Evolutionary conservation across 2,329 filamentous ascomycete genomes (phyloP).

Genomic region (Aquanectria penicillioides): DNA sequence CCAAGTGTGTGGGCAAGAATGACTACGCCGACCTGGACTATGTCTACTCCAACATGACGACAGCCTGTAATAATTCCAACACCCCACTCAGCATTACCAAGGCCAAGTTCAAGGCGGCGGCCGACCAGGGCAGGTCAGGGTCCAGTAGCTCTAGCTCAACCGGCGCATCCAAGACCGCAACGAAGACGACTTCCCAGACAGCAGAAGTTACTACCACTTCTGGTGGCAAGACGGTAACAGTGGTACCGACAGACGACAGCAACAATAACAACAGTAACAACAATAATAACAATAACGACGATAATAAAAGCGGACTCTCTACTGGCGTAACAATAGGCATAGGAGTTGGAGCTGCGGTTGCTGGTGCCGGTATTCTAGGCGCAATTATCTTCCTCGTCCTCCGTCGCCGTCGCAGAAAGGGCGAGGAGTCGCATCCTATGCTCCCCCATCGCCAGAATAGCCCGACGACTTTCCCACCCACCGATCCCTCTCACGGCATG

Average conservation of each 20-base stretch:
- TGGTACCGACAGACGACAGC: slow-evolving; percentile 22
- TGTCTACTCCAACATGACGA: slow-evolving; percentile 56
- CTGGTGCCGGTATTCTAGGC: slow-evolving; percentile 41
- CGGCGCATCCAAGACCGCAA: not conserved
- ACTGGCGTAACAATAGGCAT: slow-evolving; percentile 52
- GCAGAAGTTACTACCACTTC: slow-evolving; percentile 21
- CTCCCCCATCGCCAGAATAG: slow-evolving; percentile 32
- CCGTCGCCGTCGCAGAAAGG: slow-evolving; percentile 40
- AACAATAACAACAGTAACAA: not conserved
- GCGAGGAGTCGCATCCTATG: slow-evolving; percentile 46
- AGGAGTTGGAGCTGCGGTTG: slow-evolving; percentile 49
- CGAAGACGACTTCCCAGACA: slow-evolving; percentile 4
- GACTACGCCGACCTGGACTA: slow-evolving; percentile 48
- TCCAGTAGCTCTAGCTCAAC: slow-evolving; percentile 15
- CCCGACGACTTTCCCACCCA: slow-evolving; percentile 31
- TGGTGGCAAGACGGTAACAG: slow-evolving; percentile 24
- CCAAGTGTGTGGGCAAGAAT: slow-evolving; percentile 54
- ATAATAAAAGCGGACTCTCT: slow-evolving; percentile 40
- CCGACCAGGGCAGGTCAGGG: slow-evolving; percentile 6
- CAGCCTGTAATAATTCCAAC: slow-evolving; percentile 55
- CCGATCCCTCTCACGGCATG: slow-evolving; percentile 34
- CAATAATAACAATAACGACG: slow-evolving; percentile 5
- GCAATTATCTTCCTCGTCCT: slow-evolving; percentile 39
- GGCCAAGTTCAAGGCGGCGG: slow-evolving; percentile 51
- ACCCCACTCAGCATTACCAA: slow-evolving; percentile 56